Conservation (phyloP, 768 basidiomycete species). For the Suillus clintonianus region DNA sequence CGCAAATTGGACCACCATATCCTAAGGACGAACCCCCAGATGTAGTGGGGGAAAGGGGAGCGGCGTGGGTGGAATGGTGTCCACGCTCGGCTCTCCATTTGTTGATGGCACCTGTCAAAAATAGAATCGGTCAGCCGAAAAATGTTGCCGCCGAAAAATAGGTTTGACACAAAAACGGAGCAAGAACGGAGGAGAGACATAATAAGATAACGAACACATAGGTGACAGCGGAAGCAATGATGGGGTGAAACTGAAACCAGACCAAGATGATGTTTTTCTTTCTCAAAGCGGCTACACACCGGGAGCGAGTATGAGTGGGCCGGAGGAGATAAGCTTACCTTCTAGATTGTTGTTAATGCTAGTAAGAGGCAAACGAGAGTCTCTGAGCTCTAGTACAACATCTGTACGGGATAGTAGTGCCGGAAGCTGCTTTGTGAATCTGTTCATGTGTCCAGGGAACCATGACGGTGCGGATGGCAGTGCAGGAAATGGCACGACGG, state of each 20-base stretch:
- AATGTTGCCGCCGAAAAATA: slow-evolving; percentile 10
- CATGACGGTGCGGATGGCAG: slow-evolving; percentile 83
- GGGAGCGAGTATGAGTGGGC: slow-evolving; percentile 22
- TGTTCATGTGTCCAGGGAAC: slow-evolving; percentile 96
- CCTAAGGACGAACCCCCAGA: slow-evolving; percentile 10
- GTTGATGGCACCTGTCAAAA: slow-evolving; percentile 53
- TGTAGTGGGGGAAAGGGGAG: slow-evolving; percentile 39
- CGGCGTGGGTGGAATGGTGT: slow-evolving; percentile 47
- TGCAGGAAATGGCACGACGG: slow-evolving; percentile 41
- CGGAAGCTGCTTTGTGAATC: slow-evolving; percentile 78
- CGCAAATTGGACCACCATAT: slow-evolving; percentile 49
- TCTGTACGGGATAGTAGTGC: slow-evolving; percentile 78
- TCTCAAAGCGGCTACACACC: slow-evolving; percentile 5
- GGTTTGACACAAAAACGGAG: slow-evolving; percentile 14
- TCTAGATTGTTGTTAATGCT: slow-evolving; percentile 92
- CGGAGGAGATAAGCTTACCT: slow-evolving; percentile 48
- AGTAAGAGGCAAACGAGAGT: slow-evolving; percentile 89
- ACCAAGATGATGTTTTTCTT: not conserved
- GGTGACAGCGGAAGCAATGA: not conserved
- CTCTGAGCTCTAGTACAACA: slow-evolving; percentile 92
- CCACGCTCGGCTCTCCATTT: slow-evolving; percentile 73
- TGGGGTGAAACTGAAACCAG: not conserved
- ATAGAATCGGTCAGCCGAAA: slow-evolving; percentile 17
- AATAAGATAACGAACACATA: not conserved
- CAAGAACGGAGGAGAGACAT: slow-evolving; percentile 7